Conservation (phyloP, 148 eudicot species). For the Fagopyrum homotropicum region DNA sequence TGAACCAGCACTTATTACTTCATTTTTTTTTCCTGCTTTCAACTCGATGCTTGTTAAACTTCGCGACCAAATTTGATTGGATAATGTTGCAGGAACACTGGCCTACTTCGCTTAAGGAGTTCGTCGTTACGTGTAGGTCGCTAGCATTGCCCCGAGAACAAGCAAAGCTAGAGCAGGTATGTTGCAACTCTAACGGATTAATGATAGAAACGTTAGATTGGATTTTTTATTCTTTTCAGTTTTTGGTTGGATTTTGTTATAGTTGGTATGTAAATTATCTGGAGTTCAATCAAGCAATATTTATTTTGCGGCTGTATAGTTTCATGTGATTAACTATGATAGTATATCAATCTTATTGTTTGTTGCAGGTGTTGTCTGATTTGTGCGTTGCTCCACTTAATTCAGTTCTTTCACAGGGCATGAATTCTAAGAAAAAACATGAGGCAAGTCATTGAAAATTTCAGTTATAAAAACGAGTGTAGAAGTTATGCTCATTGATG, state of each 20-base stretch:
- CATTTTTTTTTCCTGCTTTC: background rate
- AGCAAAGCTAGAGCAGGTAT: slow-evolving; percentile 58
- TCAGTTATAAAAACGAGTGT: background rate
- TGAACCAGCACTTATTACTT: background rate
- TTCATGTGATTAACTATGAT: background rate
- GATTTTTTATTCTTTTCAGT: background rate
- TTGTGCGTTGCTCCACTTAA: slow-evolving; percentile 39
- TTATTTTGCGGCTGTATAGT: background rate
- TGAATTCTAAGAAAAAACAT: slow-evolving; percentile 87
- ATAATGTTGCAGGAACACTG: slow-evolving; percentile 46
- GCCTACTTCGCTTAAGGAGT: slow-evolving; percentile 78
- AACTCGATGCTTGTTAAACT: background rate
- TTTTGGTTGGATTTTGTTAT: background rate
- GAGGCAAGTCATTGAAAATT: slow-evolving; percentile 50
- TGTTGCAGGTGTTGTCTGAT: slow-evolving; percentile 58
- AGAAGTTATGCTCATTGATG: background rate
- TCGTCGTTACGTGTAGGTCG: slow-evolving; percentile 35
- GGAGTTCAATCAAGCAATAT: background rate
- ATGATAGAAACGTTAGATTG: background rate
- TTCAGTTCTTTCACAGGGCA: slow-evolving; percentile 73
- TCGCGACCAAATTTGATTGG: background rate
- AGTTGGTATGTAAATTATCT: background rate
- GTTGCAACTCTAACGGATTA: background rate
- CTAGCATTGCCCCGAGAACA: slow-evolving; percentile 69
- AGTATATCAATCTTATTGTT: background rate